Percentiles rank a stretch among this genome's conserved stretches.
phyloP scores from a whole-genome alignment of 306 rosid genomes.

The Castanea mollissima region DNA sequence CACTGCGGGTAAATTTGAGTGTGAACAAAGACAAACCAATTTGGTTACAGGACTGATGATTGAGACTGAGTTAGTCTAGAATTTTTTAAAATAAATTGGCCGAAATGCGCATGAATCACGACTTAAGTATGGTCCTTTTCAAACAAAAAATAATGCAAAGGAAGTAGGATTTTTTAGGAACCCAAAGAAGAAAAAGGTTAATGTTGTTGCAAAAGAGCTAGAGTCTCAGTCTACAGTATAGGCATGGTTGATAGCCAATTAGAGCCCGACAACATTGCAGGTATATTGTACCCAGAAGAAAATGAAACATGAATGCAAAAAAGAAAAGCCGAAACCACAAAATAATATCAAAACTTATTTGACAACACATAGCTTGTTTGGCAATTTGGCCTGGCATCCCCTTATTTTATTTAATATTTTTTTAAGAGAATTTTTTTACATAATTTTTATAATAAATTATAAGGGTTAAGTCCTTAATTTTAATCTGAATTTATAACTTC shows the following conservation, averaged over 20 bases:
- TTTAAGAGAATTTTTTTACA: no score
- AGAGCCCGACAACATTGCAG: background rate
- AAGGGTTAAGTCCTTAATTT: fast-evolving
- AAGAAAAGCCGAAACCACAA: slow-evolving; percentile 15
- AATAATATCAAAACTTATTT: no score
- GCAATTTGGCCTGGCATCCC: no score
- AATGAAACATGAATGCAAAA: slow-evolving; percentile 35
- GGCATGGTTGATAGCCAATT: background rate
- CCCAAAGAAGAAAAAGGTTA: background rate
- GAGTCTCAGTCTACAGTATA: background rate
- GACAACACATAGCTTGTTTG: no score
- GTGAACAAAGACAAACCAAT: background rate
- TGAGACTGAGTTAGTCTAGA: background rate
- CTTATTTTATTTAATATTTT: no score
- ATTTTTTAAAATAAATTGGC: background rate
- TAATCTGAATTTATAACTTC: fast-evolving
- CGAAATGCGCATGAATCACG: background rate
- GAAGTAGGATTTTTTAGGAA: background rate
- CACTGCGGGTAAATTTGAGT: background rate
- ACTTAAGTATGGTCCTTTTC: background rate
- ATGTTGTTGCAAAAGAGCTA: background rate
- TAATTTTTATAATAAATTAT: no score
- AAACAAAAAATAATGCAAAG: background rate
- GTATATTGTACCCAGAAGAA: slow-evolving; percentile 5
- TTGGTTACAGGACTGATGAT: background rate